Evolutionary conservation across 2,329 filamentous ascomycete species (phyloP), one percentile per base, ranked within the genome.

Genomic region (Harringtonia lauricola): DNA sequence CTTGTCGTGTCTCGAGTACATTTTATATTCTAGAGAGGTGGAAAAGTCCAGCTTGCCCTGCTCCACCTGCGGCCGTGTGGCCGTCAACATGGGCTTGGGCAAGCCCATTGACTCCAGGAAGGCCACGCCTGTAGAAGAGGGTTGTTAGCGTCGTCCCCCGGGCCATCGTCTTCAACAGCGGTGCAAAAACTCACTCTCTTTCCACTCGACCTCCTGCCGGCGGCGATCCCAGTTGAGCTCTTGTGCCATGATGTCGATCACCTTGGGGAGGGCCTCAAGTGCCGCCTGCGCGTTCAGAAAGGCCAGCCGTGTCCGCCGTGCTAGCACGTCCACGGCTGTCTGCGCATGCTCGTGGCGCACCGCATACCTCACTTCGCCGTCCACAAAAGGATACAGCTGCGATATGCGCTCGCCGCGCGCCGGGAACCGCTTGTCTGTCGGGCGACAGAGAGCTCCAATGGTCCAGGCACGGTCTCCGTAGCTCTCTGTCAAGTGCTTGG

Each of bases 391-490:
- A 62, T 95, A 95, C 24, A 94, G 70, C 18, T 75, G 64, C 3
- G 83, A 83, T 49, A 95, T 83, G 49, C 86, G 82, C 62, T 84
- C 78, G 45, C 88, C 88, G 42, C 87, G 76, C 22, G 89, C 82
- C 3, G 89, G 88, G 70, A 88, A 95, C 41, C 87, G 79, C 55
- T 79, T 67, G 45, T 84, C 76, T 1, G 87, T 94, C 0, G 85
- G 80, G 15, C 74, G 70, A 54, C 84, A 90, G 39, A 95, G 71
- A 1, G 84, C 77, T 8, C 86, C 87, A 19, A 95, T 87, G 15
- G 83, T 83, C 89, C 89, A 95, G 18, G 89, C 87, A 46, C 89
- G 79, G 64, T 95, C 89, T 52, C 90, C 89, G 59, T 95, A 96
- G 45, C 86, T 85, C 57, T 84, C 77, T 14, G 83, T 83, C 29